Percentiles rank a stretch among this genome's conserved stretches.
These are phyloP conservation scores for Thelonectria rubi DNA, from an alignment of 2,329 filamentous ascomycete species.

Conservation along the genomic window DNA sequence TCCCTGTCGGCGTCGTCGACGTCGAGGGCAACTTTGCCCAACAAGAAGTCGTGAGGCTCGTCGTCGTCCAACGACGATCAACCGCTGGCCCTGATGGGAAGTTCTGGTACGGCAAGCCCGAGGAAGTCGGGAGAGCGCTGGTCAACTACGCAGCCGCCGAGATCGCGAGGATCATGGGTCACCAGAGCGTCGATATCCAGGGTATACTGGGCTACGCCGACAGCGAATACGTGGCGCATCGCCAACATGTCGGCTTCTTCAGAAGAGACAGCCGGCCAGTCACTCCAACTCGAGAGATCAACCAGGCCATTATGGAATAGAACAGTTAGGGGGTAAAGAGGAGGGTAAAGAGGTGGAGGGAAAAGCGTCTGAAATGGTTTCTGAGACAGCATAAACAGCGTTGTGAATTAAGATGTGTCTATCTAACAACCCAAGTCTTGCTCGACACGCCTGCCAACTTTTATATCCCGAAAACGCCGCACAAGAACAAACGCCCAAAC, in stretches of 20 bases:
- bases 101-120: constrained; percentile 60
- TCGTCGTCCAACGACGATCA: constrained; percentile 74
- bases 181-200: constrained; percentile 83
- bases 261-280: constrained; percentile 61
- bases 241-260: constrained; percentile 87
- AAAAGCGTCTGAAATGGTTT: constrained; percentile 27
- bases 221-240: constrained; percentile 89
- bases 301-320: constrained; percentile 34
- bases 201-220: constrained; percentile 88
- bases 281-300: constrained; percentile 53
- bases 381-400: constrained; percentile 33
- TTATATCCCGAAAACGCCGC: constrained; percentile 32
- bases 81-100: constrained; percentile 53
- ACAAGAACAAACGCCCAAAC: constrained; percentile 39
- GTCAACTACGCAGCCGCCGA: constrained; percentile 93
- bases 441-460: constrained; percentile 25
- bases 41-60: constrained; percentile 88
- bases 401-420: constrained; percentile 35
- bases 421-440: constrained; percentile 37
- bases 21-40: constrained; percentile 90
- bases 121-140: constrained; percentile 86
- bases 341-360: neutral
- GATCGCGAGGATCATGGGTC: constrained; percentile 84
- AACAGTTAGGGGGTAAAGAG: neutral
- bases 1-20: constrained; percentile 90